Conservation (phyloP, 805 yeast species). For the Danielia reshetovae region DNA sequence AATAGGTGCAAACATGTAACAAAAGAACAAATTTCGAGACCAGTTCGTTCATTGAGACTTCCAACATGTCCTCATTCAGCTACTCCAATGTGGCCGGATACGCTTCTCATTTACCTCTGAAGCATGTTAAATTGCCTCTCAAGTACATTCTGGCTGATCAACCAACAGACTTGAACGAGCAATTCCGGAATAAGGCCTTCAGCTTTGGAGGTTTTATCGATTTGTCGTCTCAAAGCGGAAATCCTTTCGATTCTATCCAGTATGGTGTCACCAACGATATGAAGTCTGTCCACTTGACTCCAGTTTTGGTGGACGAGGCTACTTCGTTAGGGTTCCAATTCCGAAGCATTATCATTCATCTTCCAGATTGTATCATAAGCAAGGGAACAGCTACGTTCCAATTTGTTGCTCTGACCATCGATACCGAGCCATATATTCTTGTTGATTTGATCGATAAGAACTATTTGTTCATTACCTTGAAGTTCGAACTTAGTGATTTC, state of each 20-base stretch:
- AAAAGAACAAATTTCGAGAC: too few relatives aligned
- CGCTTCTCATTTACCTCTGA: conserved; percentile 14
- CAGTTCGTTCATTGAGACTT: too few relatives aligned
- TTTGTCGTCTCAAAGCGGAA: conserved; percentile 12
- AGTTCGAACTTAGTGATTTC: conserved; percentile 43
- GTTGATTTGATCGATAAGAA: conserved; percentile 52
- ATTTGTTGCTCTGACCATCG: conserved; percentile 11
- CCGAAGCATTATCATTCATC: conserved; percentile 29
- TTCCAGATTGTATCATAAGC: conserved; percentile 19
- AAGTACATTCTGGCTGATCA: conserved; percentile 5
- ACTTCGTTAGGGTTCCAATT: conserved; percentile 30
- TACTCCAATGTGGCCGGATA: conserved; percentile 14
- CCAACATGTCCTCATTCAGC: conserved; percentile 10
- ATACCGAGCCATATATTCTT: conserved; percentile 33
- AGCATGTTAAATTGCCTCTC: conserved; percentile 15
- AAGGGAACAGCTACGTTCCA: conserved; percentile 10
- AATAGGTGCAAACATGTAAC: not conserved
- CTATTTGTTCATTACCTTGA: conserved; percentile 50
- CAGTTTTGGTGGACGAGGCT: conserved; percentile 29
- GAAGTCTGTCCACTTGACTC: conserved; percentile 33
- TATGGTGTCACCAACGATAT: conserved; percentile 29
- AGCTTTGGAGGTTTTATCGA: conserved; percentile 13
- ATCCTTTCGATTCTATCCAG: conserved; percentile 11
- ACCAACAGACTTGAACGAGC: conserved; percentile 6
- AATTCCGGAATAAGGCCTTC: conserved; percentile 8